These are phyloP conservation scores for Colletotrichum sp. DNA, from an alignment of 2,329 filamentous ascomycete species.

Conservation along the genomic window DNA sequence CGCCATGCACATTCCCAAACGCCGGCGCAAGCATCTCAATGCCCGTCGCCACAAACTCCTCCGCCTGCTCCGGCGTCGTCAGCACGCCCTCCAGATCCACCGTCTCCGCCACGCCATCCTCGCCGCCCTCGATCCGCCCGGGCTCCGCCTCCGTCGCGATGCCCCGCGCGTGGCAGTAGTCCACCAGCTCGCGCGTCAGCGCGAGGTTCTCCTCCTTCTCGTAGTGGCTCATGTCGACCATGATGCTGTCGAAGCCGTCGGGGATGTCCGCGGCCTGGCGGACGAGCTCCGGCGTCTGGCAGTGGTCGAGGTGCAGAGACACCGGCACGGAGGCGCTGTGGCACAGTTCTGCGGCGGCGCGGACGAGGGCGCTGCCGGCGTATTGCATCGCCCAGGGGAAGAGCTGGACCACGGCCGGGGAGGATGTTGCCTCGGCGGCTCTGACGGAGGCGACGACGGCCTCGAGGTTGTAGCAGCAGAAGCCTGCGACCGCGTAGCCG, in stretches of 20 bases:
- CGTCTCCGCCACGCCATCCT: conserved; percentile 71
- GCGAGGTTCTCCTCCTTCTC: conserved; percentile 73
- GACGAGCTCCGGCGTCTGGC: conserved; percentile 63
- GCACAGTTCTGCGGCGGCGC: conserved; percentile 61
- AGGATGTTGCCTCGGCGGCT: conserved; percentile 70
- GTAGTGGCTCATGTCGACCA: conserved; percentile 80
- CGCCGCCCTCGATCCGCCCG: conserved; percentile 66
- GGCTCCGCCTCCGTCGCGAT: conserved; percentile 75
- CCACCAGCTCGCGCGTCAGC: conserved; percentile 64
- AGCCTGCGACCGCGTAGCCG: conserved; percentile 58
- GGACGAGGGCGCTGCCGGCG: conserved; percentile 57
- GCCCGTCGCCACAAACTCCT: conserved; percentile 73
- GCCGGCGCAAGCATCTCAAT: conserved; percentile 78
- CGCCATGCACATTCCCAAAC: conserved; percentile 79
- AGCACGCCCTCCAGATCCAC: conserved; percentile 52
- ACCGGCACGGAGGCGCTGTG: conserved; percentile 61
- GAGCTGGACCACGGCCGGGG: conserved; percentile 71
- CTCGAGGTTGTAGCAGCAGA: conserved; percentile 69
- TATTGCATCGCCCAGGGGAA: conserved; percentile 76
- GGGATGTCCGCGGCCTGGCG: conserved; percentile 55
- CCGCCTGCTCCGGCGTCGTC: conserved; percentile 72
- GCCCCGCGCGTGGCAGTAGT: conserved; percentile 65
- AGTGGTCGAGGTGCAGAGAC: conserved; percentile 72
- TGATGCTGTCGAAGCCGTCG: conserved; percentile 71
- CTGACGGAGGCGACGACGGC: conserved; percentile 70